These are phyloP conservation scores for Petrea volubilis DNA, from an alignment of 257 asterid genomes.

Conservation along the genomic window DNA sequence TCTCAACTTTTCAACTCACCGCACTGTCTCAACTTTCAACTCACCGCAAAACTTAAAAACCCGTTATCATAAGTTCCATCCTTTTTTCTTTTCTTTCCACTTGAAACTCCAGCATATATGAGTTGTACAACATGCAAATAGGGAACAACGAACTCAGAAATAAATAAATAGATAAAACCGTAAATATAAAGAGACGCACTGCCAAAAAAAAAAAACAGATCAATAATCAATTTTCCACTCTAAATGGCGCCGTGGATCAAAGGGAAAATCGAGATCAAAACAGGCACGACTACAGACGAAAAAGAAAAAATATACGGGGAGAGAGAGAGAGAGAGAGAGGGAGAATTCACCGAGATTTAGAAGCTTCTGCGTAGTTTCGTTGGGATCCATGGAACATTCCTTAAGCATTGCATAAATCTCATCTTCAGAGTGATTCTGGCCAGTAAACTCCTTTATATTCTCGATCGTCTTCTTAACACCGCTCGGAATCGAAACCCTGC, in stretches of 20 bases:
- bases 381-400: constrained; percentile 97
- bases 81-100: not conserved
- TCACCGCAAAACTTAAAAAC: not conserved
- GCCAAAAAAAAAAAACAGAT: constrained; percentile 18
- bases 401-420: constrained; percentile 91
- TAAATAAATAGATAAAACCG: not conserved
- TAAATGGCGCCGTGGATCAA: constrained; percentile 37
- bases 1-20: not conserved
- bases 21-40: not conserved
- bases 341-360: constrained; percentile 66
- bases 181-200: constrained; percentile 3
- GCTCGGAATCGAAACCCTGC: constrained; percentile 79
- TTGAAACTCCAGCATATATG: not conserved
- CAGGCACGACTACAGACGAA: not conserved
- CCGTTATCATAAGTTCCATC: not conserved
- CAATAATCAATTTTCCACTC: constrained; percentile 24
- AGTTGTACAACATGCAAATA: constrained; percentile 4
- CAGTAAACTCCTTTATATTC: constrained; percentile 82
- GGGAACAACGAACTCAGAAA: constrained; percentile 1
- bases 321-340: not conserved
- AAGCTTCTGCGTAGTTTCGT: constrained; percentile 85
- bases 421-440: constrained; percentile 82
- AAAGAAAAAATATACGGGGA: not conserved
- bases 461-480: constrained; percentile 74
- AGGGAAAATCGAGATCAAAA: constrained; percentile 37